phyloP scores from a whole-genome alignment of 2,329 filamentous ascomycete species.

The Mollisia scopiformis region DNA sequence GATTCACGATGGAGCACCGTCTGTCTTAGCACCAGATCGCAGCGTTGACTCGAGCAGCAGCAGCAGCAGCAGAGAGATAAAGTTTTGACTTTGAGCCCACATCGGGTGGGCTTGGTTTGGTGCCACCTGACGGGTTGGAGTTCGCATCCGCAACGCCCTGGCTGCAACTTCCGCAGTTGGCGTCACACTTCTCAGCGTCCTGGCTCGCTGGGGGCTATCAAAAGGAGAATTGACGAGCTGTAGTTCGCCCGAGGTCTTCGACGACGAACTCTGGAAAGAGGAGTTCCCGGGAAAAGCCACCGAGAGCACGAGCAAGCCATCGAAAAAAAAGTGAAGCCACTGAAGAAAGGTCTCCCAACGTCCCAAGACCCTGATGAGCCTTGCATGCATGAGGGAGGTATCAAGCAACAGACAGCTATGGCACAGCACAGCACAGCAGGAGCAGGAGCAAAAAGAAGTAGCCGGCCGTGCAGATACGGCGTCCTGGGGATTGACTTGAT shows the following conservation, averaged over 20 bases:
- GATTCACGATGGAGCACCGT: no score
- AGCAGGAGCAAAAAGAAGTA: no score
- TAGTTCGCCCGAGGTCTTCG: neutral
- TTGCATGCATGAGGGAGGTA: no score
- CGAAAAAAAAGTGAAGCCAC: neutral
- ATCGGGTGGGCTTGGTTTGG: neutral
- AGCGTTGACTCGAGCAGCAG: neutral
- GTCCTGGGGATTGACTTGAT: neutral
- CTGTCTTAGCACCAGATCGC: neutral
- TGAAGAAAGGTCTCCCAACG: neutral
- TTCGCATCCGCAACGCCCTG: neutral
- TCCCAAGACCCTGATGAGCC: neutral
- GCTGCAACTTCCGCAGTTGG: neutral
- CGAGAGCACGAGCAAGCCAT: no score
- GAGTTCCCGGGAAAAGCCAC: neutral
- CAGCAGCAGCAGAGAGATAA: neutral
- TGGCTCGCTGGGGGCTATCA: neutral
- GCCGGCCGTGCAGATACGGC: neutral
- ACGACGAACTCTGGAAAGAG: neutral
- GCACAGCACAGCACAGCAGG: no score
- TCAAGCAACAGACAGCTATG: no score
- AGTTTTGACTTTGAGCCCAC: neutral
- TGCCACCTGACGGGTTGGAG: neutral
- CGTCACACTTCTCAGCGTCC: neutral
- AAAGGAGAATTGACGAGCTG: no score